Evolutionary conservation across 1,284 basidiomycete genomes (phyloP).

Genomic region (Xerocomus minutiporus): DNA sequence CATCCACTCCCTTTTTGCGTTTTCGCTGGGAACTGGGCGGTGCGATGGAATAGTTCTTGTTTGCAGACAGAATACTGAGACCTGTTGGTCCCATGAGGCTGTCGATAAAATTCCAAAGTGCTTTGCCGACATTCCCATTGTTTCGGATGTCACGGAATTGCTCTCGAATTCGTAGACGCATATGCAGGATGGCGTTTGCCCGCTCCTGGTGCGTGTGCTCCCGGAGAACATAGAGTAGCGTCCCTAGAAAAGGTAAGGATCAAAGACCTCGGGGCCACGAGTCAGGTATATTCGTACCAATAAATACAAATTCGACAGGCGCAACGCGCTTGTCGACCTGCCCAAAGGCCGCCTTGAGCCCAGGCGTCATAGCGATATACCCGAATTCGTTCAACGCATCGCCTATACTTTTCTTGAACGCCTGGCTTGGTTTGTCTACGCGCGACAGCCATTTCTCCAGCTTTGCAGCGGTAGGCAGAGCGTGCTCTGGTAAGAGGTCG

Average conservation of each 20-base stretch:
- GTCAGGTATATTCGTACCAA: constrained; percentile 40
- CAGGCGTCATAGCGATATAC: constrained; percentile 42
- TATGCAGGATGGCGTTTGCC: constrained; percentile 47
- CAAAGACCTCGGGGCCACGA: neutral
- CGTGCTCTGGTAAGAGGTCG: constrained; percentile 45
- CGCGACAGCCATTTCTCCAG: constrained; percentile 56
- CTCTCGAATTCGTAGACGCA: constrained; percentile 51
- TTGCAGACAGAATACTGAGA: constrained; percentile 24
- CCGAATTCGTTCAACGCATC: constrained; percentile 50
- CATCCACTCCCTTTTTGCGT: constrained; percentile 22
- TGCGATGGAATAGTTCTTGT: constrained; percentile 1
- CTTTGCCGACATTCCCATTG: constrained; percentile 49
- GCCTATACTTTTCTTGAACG: constrained; percentile 49
- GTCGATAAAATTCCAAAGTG: constrained; percentile 54
- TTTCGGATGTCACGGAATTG: constrained; percentile 56
- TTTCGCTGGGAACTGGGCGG: constrained; percentile 30
- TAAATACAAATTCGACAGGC: constrained; percentile 71
- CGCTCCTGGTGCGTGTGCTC: constrained; percentile 38
- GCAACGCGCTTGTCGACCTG: constrained; percentile 56
- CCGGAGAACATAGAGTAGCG: constrained; percentile 52
- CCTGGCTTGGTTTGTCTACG: constrained; percentile 38
- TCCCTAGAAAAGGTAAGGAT: constrained; percentile 38
- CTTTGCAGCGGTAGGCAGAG: constrained; percentile 47
- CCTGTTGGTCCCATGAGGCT: constrained; percentile 35
- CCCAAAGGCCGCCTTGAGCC: constrained; percentile 43